Evolutionary conservation across 192 early-diverging fungal species (phyloP), one percentile per base, ranked within the genome.

Genomic region (Linnemannia zychae): DNA sequence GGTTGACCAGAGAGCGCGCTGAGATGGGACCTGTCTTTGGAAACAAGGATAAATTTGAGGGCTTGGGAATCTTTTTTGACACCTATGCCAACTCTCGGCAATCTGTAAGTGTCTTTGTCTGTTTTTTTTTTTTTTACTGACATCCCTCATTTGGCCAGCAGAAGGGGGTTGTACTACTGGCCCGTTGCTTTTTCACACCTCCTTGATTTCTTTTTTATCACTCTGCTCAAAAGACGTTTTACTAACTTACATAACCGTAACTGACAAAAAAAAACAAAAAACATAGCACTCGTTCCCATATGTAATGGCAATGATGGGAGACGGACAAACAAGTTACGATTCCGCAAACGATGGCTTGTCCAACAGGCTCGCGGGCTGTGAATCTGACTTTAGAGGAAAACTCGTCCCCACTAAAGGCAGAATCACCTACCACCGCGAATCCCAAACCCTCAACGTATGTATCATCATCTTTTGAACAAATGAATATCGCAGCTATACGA

Each of bases 11-110:
- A 75, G 93, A 98, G 52, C 90, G 94, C 50, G 89, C 84, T 20
- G 81, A 78, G 7, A 65, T 84, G 52, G 98, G 98, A 0, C 94
- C 96, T 38, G 97, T 98, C 57, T 98, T 98, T 93, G 98, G 98
- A 17, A 94, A 89, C 82, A 81, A 89, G 38, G 96, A 98, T 84
- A 86, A 94, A 66, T 99, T 99, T 87, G 92, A 92, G 44, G 99
- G 99, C 0, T 88, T 99, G 36, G 99, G 98, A 31, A 86, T 99
- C 72, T 97, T 99, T 81, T 98, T 99, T 82, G 99, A 99, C 89
- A 99, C 97, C 12, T 99, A 98, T 81, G 91, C 95, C 57, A 99
- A 99, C 84, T 89, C 94, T 72, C 86, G 93, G 74, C 82, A 87
- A 36, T 71, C 84, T 48, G 91, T 92, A 88, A 83, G 80, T 44